Evolutionary conservation across 2,329 filamentous ascomycete species (phyloP).

Genomic region (Chaetomiaceae sp.): DNA sequence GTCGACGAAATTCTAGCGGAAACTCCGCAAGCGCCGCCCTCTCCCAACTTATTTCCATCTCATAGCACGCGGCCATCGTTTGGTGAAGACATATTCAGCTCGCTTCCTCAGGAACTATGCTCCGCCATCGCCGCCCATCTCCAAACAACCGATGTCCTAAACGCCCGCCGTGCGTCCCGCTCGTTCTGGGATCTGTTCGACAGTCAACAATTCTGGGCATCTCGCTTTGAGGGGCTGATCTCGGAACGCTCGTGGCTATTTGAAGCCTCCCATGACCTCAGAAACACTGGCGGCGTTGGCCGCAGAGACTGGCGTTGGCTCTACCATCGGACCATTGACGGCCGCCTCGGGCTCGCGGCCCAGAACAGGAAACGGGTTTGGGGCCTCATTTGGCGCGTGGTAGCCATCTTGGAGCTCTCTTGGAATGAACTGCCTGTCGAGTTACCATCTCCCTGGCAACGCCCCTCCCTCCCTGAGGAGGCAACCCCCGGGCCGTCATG

Average conservation of each 20-base stretch:
- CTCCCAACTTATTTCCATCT: too few relatives aligned
- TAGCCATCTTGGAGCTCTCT: not conserved
- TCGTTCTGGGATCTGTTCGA: constrained; percentile 1
- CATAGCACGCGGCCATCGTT: too few relatives aligned
- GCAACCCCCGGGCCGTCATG: too few relatives aligned
- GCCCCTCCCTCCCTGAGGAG: too few relatives aligned
- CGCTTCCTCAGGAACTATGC: constrained; percentile 1
- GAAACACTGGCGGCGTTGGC: too few relatives aligned
- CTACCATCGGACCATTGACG: not conserved
- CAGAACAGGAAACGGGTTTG: not conserved
- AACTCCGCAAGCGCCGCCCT: too few relatives aligned
- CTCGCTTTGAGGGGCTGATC: not conserved
- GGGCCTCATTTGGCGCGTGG: not conserved
- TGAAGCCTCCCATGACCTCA: not conserved
- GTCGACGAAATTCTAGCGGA: too few relatives aligned
- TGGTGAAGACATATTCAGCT: not conserved
- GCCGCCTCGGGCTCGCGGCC: not conserved
- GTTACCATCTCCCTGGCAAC: too few relatives aligned
- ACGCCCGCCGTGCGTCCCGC: not conserved
- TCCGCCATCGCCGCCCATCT: not conserved
- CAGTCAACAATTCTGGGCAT: constrained; percentile 5
- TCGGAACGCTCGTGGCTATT: constrained; percentile 3
- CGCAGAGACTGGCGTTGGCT: not conserved
- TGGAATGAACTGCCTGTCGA: too few relatives aligned
- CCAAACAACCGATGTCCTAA: not conserved